Evolutionary conservation across 108 stramenopile genomes (phyloP).

Genomic region (Skeletonema menzelii): DNA sequence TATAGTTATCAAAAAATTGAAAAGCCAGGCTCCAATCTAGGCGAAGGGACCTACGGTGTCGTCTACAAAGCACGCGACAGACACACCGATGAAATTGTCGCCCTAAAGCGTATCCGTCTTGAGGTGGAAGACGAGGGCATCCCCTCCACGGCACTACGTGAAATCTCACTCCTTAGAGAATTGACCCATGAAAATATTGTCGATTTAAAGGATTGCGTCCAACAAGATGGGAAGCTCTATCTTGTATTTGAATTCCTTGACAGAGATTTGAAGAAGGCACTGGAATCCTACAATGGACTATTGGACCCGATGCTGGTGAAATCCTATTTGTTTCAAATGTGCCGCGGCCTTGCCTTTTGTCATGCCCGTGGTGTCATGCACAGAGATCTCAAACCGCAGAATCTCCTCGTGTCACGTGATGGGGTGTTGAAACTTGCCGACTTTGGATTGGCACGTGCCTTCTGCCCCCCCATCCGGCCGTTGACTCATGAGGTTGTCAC

Average conservation of each 20-base stretch:
- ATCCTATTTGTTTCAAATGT: constrained; percentile 86
- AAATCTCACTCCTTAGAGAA: constrained; percentile 94
- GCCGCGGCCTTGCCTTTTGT: constrained; percentile 92
- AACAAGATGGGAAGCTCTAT: constrained; percentile 90
- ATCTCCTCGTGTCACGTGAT: constrained; percentile 92
- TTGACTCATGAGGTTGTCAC: constrained; percentile 98
- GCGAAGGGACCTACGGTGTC: constrained; percentile 95
- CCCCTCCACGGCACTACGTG: constrained; percentile 97
- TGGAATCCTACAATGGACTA: constrained; percentile 86
- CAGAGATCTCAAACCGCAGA: constrained; percentile 98
- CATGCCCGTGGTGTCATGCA: constrained; percentile 98
- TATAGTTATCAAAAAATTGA: constrained; percentile 91
- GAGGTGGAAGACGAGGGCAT: constrained; percentile 99
- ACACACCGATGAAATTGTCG: constrained; percentile 93
- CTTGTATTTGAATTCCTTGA: constrained; percentile 99
- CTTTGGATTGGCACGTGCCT: constrained; percentile 97
- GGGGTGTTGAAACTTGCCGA: constrained; percentile 98
- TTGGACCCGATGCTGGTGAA: constrained; percentile 79
- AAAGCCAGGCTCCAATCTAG: constrained; percentile 93
- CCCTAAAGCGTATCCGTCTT: constrained; percentile 95
- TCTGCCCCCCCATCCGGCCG: constrained; percentile 91
- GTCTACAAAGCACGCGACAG: constrained; percentile 91
- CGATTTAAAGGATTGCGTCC: constrained; percentile 85
- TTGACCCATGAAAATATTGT: constrained; percentile 96
- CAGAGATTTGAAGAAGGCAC: constrained; percentile 94